These are phyloP conservation scores for Starmera dryadoides DNA, from an alignment of 805 yeast genomes.

Conservation along the genomic window DNA sequence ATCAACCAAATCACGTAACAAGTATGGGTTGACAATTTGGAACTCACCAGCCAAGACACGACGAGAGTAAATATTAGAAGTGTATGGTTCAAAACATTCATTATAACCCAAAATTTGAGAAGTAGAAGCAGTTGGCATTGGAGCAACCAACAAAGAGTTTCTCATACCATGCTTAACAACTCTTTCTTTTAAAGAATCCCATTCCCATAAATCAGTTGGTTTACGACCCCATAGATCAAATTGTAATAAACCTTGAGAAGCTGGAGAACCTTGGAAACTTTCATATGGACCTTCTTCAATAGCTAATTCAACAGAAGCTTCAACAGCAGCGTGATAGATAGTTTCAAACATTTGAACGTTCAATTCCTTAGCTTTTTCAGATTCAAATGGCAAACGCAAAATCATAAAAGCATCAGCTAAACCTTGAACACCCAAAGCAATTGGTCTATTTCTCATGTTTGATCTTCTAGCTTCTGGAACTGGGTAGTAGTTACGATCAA, in stretches of 20 bases:
- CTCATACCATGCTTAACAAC: slow-evolving; percentile 64
- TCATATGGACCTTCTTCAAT: slow-evolving; percentile 59
- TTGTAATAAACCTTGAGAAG: slow-evolving; percentile 78
- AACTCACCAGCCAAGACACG: slow-evolving; percentile 91
- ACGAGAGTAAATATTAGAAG: slow-evolving; percentile 87
- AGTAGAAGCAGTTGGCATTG: slow-evolving; percentile 98
- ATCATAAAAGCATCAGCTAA: slow-evolving; percentile 82
- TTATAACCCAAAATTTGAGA: slow-evolving; percentile 91
- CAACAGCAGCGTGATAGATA: slow-evolving; percentile 88
- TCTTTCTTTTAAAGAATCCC: slow-evolving; percentile 63
- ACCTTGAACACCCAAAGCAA: slow-evolving; percentile 98
- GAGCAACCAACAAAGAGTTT: slow-evolving; percentile 84
- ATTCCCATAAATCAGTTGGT: slow-evolving; percentile 81
- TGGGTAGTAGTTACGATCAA: slow-evolving; percentile 84
- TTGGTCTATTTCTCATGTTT: slow-evolving; percentile 81
- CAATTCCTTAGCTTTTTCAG: slow-evolving; percentile 64
- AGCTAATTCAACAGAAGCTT: slow-evolving; percentile 82
- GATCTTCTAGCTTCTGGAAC: slow-evolving; percentile 67
- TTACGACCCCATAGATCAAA: slow-evolving; percentile 79
- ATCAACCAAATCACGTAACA: slow-evolving; percentile 74
- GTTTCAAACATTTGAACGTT: slow-evolving; percentile 91
- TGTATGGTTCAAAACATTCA: slow-evolving; percentile 94
- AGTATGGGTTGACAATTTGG: slow-evolving; percentile 85
- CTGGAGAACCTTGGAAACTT: slow-evolving; percentile 79
- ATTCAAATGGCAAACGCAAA: slow-evolving; percentile 81